Evolutionary conservation across 1,284 basidiomycete species (phyloP).

Genomic region (Austroboletus novae-zelandiae): DNA sequence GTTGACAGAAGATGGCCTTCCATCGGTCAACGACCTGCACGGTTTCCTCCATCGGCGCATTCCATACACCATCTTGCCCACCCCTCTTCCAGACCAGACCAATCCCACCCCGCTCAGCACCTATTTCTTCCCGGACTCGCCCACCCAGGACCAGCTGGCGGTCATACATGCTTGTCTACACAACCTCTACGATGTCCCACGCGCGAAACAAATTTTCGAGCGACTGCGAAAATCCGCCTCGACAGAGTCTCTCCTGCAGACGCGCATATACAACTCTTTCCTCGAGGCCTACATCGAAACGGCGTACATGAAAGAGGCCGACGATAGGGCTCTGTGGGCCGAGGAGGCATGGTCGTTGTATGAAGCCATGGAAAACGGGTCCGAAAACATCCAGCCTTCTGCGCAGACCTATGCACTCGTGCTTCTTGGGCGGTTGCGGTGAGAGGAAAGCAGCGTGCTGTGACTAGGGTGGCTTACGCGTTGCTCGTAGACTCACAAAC

Average conservation of each 20-base stretch:
- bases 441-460: constrained; percentile 12
- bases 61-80: constrained; percentile 59
- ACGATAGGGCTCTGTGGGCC: constrained; percentile 50
- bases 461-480: constrained; percentile 7
- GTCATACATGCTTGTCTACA: constrained; percentile 80
- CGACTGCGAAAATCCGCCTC: constrained; percentile 41
- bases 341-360: constrained; percentile 60
- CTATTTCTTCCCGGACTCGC: constrained; percentile 62
- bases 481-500: constrained; percentile 37
- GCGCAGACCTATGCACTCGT: constrained; percentile 65
- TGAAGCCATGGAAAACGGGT: constrained; percentile 49
- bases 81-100: constrained; percentile 53
- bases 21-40: constrained; percentile 36
- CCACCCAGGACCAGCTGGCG: constrained; percentile 65
- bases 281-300: constrained; percentile 62
- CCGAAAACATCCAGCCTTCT: constrained; percentile 51
- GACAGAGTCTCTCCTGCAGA: constrained; percentile 38
- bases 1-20: constrained; percentile 17
- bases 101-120: constrained; percentile 39
- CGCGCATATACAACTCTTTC: constrained; percentile 51
- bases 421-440: constrained; percentile 58
- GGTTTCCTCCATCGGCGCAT: constrained; percentile 48
- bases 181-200: constrained; percentile 66
- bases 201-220: constrained; percentile 68
- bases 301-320: constrained; percentile 46